Evolutionary conservation across 805 yeast genomes (phyloP).

Genomic region (Candida arabinofermentans): DNA sequence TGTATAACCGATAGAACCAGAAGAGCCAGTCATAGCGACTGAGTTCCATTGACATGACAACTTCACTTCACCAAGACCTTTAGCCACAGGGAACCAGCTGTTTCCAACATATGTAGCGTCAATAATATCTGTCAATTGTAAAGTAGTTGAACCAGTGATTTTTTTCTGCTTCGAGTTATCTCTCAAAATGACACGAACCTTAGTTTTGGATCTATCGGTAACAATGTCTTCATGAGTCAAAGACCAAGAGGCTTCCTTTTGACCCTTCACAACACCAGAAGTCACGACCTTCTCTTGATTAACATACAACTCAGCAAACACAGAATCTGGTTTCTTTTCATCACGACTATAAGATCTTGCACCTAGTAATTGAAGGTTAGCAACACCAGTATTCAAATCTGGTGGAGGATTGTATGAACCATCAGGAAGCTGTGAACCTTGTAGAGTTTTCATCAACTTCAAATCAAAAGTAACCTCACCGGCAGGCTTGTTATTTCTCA

Average conservation of each 20-base stretch:
- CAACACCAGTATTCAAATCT: conserved; percentile 91
- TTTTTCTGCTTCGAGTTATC: conserved; percentile 56
- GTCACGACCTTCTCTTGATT: conserved; percentile 56
- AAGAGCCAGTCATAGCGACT: conserved; percentile 62
- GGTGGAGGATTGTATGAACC: conserved; percentile 86
- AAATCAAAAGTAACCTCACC: conserved; percentile 72
- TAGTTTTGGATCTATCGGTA: conserved; percentile 64
- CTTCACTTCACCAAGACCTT: conserved; percentile 69
- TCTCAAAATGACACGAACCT: conserved; percentile 61
- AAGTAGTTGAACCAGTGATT: conserved; percentile 54
- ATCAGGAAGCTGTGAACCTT: conserved; percentile 60
- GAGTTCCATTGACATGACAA: conserved; percentile 82
- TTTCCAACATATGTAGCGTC: conserved; percentile 76
- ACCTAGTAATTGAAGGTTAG: conserved; percentile 59
- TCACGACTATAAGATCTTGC: conserved; percentile 50
- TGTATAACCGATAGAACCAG: conserved; percentile 77
- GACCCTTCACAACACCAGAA: conserved; percentile 55
- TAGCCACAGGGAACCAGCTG: conserved; percentile 69
- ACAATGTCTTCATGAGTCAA: conserved; percentile 58
- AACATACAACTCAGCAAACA: conserved; percentile 69
- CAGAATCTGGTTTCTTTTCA: conserved; percentile 44
- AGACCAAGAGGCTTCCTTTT: conserved; percentile 65
- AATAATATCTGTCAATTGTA: conserved; percentile 60
- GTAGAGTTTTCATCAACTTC: conserved; percentile 71
- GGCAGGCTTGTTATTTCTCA: conserved; percentile 79